These are phyloP conservation scores for Pyracantha coccinea DNA, from an alignment of 331 rosid species.

Conservation along the genomic window DNA sequence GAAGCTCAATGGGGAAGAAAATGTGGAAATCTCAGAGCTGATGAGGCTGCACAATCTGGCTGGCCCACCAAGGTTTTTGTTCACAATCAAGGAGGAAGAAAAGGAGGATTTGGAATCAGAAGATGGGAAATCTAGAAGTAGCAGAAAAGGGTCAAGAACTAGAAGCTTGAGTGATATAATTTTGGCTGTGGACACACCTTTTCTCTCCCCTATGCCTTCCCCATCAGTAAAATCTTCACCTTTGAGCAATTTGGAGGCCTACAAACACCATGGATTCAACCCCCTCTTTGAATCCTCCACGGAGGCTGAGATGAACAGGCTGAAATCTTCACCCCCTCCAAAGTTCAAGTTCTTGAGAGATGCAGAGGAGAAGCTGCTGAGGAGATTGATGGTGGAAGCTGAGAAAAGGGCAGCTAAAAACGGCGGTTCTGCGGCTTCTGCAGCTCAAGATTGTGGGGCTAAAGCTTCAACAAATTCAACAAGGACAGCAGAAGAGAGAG, in stretches of 20 bases:
- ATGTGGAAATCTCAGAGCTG: conserved; percentile 61
- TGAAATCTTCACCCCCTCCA: conserved; percentile 83
- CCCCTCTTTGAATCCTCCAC: conserved; percentile 68
- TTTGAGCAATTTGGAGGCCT: conserved; percentile 45
- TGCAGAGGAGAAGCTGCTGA: conserved; percentile 73
- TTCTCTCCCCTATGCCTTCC: conserved; percentile 48
- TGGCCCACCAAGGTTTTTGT: conserved; percentile 85
- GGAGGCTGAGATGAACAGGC: conserved; percentile 40
- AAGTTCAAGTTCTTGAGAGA: conserved; percentile 77
- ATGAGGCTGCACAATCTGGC: conserved; percentile 83
- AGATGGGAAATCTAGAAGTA: conserved; percentile 52
- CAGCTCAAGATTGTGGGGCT: conserved; percentile 7
- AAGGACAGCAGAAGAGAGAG: conserved; percentile 18
- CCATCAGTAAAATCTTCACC: conserved; percentile 41
- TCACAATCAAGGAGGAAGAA: conserved; percentile 83
- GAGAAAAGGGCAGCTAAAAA: conserved; percentile 29
- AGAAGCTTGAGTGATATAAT: conserved; percentile 66
- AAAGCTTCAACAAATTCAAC: conserved; percentile 17
- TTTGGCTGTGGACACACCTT: conserved; percentile 41
- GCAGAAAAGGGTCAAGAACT: conserved; percentile 63
- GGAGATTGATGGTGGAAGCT: conserved; percentile 55
- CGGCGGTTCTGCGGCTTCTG: conserved; percentile 4
- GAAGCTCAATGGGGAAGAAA: conserved; percentile 48
- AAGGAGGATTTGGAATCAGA: conserved; percentile 86
- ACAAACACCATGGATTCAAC: conserved; percentile 57